Conservation (phyloP, 1,139 yeast genomes). For the Candida neerlandica region DNA sequence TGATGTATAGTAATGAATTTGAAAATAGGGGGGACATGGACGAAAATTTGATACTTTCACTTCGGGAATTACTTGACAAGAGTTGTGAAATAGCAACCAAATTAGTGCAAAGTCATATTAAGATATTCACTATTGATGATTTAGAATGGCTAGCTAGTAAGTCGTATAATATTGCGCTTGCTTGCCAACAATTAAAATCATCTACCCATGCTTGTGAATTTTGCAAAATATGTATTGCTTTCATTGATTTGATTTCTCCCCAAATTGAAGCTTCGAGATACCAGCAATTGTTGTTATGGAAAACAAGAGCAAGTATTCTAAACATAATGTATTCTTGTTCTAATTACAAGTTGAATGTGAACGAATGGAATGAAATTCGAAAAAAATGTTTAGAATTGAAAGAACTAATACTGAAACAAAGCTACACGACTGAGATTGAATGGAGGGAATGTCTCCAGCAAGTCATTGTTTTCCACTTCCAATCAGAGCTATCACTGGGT, state of each 20-base stretch:
- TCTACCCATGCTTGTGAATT: constrained; percentile 5
- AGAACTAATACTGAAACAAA: constrained; percentile 4
- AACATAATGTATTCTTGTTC: constrained; percentile 6
- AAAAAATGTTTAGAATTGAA: constrained; percentile 10
- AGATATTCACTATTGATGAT: constrained; percentile 15
- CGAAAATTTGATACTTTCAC: constrained; percentile 2
- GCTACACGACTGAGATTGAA: constrained; percentile 5
- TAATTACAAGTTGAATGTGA: neutral
- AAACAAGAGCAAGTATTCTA: constrained; percentile 12
- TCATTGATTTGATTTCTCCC: constrained; percentile 11
- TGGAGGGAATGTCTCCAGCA: constrained; percentile 8
- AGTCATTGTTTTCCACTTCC: constrained; percentile 9
- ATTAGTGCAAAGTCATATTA: neutral
- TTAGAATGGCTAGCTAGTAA: constrained; percentile 24
- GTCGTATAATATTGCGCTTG: constrained; percentile 17
- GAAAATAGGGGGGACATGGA: constrained; percentile 1
- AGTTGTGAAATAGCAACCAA: constrained; percentile 12
- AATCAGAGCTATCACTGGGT: constrained; percentile 16
- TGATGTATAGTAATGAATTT: constrained; percentile 11
- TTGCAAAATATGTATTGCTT: constrained; percentile 10
- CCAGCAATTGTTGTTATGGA: constrained; percentile 13
- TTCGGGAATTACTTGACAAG: constrained; percentile 10
- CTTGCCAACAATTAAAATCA: constrained; percentile 11
- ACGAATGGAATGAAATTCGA: constrained; percentile 14
- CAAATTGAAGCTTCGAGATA: constrained; percentile 7